Percentiles rank a stretch among this genome's conserved stretches.
Evolutionary conservation across 352 stramenopile genomes (phyloP).

Genomic region (Phytophthora chlamydospora): DNA sequence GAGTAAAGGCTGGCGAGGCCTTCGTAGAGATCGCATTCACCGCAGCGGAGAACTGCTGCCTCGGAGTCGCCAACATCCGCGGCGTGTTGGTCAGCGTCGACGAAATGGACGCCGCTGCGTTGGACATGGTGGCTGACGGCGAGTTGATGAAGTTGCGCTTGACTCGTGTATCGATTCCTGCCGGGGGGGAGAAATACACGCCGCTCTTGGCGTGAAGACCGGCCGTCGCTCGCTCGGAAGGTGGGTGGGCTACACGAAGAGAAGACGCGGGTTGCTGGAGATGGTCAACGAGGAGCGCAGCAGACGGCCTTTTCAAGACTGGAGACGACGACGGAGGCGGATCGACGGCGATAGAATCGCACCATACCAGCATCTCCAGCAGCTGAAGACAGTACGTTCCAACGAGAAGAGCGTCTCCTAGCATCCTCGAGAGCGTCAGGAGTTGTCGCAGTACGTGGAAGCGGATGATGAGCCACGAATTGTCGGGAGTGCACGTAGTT

Average conservation of each 20-base stretch:
- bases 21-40: slow-evolving; percentile 83
- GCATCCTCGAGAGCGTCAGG: slow-evolving; percentile 61
- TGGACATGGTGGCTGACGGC: slow-evolving; percentile 72
- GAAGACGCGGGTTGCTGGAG: slow-evolving; percentile 40
- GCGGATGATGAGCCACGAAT: slow-evolving; percentile 73
- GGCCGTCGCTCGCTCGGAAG: slow-evolving; percentile 24
- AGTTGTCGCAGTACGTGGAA: slow-evolving; percentile 85
- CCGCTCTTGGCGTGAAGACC: slow-evolving; percentile 59
- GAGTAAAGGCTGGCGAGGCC: slow-evolving; percentile 65
- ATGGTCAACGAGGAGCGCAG: slow-evolving; percentile 37
- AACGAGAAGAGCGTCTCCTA: slow-evolving; percentile 55
- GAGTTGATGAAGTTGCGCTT: slow-evolving; percentile 75
- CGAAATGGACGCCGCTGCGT: slow-evolving; percentile 69
- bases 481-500: slow-evolving; percentile 20
- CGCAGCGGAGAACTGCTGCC: slow-evolving; percentile 78
- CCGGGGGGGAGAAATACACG: slow-evolving; percentile 67
- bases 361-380: slow-evolving; percentile 69
- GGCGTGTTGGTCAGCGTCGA: slow-evolving; percentile 80
- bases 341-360: slow-evolving; percentile 46
- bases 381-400: slow-evolving; percentile 68
- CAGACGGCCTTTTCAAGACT: slow-evolving; percentile 7
- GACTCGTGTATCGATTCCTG: slow-evolving; percentile 67
- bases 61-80: slow-evolving; percentile 67
- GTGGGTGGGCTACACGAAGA: slow-evolving; percentile 28
- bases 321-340: slow-evolving; percentile 2